Conservation (phyloP, 495 filamentous ascomycete species). For the Lasiosphaeria hispida region DNA sequence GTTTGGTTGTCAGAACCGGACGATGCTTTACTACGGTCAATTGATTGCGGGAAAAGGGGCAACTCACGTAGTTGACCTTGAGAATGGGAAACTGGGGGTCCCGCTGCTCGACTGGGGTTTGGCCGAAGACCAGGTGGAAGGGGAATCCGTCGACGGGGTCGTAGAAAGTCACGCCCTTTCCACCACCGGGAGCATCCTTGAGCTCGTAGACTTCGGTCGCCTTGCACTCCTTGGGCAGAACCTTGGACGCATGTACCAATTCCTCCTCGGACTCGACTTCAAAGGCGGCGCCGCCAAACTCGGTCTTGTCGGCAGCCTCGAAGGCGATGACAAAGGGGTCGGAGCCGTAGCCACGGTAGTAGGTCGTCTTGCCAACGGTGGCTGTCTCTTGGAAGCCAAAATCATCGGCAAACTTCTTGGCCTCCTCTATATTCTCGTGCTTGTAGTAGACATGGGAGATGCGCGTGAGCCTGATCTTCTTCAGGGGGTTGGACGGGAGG, state of each 20-base stretch:
- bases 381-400: slow-evolving; percentile 55
- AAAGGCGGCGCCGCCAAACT: slow-evolving; percentile 55
- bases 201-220: slow-evolving; percentile 50
- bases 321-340: slow-evolving; percentile 58
- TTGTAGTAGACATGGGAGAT: slow-evolving; percentile 59
- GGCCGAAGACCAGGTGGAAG: slow-evolving; percentile 58
- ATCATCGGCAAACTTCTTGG: slow-evolving; percentile 50
- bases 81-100: slow-evolving; percentile 42
- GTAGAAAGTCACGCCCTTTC: slow-evolving; percentile 53
- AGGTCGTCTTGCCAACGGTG: slow-evolving; percentile 48
- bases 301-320: slow-evolving; percentile 43
- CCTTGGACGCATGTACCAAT: slow-evolving; percentile 44
- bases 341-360: slow-evolving; percentile 59
- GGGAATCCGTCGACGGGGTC: slow-evolving; percentile 60
- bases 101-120: slow-evolving; percentile 36
- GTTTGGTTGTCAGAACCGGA: background rate
- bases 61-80: slow-evolving; percentile 44
- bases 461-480: slow-evolving; percentile 53
- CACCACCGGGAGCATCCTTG: slow-evolving; percentile 57
- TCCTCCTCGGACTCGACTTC: slow-evolving; percentile 57
- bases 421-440: slow-evolving; percentile 48
- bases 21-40: background rate
- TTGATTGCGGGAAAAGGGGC: too few species aligned
- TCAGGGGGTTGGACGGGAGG: slow-evolving; percentile 22
- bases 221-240: slow-evolving; percentile 40